Conservation (phyloP, 805 yeast genomes). For the Starmerella bacillaris region DNA sequence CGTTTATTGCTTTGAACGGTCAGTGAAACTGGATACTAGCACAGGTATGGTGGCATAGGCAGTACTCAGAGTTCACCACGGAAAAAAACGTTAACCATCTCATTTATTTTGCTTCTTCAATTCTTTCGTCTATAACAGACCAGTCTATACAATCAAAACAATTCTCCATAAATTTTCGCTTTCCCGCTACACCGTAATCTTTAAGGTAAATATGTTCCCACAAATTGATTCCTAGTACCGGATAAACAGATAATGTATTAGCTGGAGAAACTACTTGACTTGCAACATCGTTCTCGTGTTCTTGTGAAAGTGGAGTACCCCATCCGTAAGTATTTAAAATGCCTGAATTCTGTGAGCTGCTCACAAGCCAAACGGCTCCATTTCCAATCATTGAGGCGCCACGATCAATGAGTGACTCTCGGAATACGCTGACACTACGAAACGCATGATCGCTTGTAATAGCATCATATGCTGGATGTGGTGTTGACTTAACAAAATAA, state of each 20-base stretch:
- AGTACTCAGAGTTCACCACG: too few species aligned
- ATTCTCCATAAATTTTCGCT: conserved; percentile 50
- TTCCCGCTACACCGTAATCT: conserved; percentile 73
- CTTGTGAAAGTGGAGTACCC: conserved; percentile 53
- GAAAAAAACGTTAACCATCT: background rate
- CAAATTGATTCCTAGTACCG: conserved; percentile 55
- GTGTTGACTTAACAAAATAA: background rate
- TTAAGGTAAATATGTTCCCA: conserved; percentile 75
- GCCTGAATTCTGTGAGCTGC: conserved; percentile 30
- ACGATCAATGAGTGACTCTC: conserved; percentile 53
- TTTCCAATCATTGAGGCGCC: conserved; percentile 70
- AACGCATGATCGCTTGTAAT: conserved; percentile 29
- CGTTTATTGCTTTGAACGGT: too few species aligned
- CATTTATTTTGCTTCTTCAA: conserved; percentile 1
- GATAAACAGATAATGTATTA: conserved; percentile 21
- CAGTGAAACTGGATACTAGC: too few species aligned
- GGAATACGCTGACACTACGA: conserved; percentile 63
- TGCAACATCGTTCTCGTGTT: conserved; percentile 2
- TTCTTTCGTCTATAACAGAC: conserved; percentile 27
- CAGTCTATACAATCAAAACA: conserved; percentile 71
- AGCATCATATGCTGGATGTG: conserved; percentile 8
- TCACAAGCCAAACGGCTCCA: conserved; percentile 86
- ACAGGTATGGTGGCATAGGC: too few species aligned
- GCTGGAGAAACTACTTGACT: background rate
- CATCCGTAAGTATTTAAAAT: conserved; percentile 78